phyloP scores from a whole-genome alignment of 2,329 filamentous ascomycete genomes.

The Emydomyces testavorans region DNA sequence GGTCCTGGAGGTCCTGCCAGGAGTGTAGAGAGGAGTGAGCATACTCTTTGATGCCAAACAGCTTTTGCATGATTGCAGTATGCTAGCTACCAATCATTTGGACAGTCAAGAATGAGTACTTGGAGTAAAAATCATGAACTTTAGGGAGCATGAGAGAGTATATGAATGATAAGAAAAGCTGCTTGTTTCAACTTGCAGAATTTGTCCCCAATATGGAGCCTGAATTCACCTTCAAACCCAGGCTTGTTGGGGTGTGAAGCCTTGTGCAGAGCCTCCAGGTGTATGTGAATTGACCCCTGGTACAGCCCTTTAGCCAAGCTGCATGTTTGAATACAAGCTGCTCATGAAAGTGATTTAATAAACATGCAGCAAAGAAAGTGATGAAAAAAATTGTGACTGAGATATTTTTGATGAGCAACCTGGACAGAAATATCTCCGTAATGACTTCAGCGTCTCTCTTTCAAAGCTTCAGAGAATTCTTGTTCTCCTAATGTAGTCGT shows the following conservation, averaged over 20 bases:
- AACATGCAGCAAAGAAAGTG: too few relatives aligned
- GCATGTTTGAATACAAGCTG: slow-evolving; percentile 2
- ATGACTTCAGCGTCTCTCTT: too few relatives aligned
- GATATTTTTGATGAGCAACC: too few relatives aligned
- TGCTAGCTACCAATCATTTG: neutral
- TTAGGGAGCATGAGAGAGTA: neutral
- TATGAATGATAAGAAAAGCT: neutral
- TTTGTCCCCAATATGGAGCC: neutral
- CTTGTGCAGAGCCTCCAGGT: neutral
- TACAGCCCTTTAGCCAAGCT: neutral
- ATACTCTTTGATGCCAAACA: slow-evolving; percentile 5
- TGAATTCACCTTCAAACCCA: neutral
- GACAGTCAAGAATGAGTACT: neutral
- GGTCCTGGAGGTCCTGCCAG: neutral
- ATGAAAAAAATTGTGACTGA: too few relatives aligned
- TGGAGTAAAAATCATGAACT: neutral
- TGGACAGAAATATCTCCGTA: too few relatives aligned
- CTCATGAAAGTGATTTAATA: too few relatives aligned
- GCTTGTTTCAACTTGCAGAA: neutral
- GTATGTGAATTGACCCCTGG: neutral
- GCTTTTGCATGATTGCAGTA: neutral
- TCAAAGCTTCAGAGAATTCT: too few relatives aligned
- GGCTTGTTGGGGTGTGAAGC: neutral
- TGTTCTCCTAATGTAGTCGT: too few relatives aligned
- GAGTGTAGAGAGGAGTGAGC: neutral